A percentile compares a stretch with the other conserved stretches of the same genome.
These are phyloP conservation scores for Mortierella polycephala DNA, from an alignment of 371 early-diverging fungal species.

Conservation along the genomic window DNA sequence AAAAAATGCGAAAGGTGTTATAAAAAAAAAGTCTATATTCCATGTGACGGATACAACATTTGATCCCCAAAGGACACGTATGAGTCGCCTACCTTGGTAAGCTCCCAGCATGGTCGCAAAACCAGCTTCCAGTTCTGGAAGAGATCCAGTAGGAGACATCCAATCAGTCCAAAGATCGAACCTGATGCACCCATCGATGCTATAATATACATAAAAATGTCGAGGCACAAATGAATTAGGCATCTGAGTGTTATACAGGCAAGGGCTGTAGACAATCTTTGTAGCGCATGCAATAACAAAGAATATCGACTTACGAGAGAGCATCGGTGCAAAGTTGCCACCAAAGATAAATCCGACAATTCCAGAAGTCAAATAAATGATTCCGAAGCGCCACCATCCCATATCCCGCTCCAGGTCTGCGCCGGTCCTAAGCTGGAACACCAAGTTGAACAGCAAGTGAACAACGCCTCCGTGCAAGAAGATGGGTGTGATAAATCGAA, in stretches of 20 bases:
- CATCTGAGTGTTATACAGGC: no score
- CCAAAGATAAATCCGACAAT: conserved; percentile 87
- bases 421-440: conserved; percentile 77
- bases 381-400: conserved; percentile 78
- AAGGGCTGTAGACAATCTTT: not conserved
- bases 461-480: conserved; percentile 89
- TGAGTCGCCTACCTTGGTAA: conserved; percentile 59
- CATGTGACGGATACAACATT: no score
- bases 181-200: conserved; percentile 88
- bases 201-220: conserved; percentile 5
- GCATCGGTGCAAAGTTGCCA: conserved; percentile 68
- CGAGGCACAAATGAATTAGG: not conserved
- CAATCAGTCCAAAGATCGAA: conserved; percentile 84
- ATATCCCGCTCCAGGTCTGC: conserved; percentile 79
- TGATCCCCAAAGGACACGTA: not conserved
- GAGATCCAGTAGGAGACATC: conserved; percentile 82
- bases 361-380: conserved; percentile 82
- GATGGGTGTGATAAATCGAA: conserved; percentile 85
- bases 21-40: not conserved
- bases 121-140: conserved; percentile 82
- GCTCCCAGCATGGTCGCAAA: conserved; percentile 72
- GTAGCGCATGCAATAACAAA: no score
- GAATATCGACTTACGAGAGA: conserved; percentile 57
- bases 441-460: conserved; percentile 82
- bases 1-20: not conserved